These are phyloP conservation scores for Kwoniella sp. DNA, from an alignment of 768 basidiomycete species.

Conservation along the genomic window DNA sequence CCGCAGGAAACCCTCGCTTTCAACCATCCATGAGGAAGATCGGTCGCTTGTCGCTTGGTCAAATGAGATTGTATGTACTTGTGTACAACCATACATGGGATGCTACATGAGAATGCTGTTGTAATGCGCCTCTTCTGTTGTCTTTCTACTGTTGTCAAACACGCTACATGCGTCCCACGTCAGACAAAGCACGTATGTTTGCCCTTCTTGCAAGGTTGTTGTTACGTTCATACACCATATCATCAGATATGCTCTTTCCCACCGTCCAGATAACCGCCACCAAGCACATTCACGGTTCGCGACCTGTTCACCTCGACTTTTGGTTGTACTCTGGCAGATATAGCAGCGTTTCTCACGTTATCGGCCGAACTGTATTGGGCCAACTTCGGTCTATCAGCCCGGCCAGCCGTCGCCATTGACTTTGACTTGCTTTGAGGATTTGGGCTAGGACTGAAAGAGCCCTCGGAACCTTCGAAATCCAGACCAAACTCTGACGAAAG, in stretches of 20 bases:
- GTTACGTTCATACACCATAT: constrained; percentile 3
- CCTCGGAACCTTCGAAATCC: background rate
- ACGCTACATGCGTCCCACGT: background rate
- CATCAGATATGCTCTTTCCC: constrained; percentile 18
- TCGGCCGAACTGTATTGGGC: background rate
- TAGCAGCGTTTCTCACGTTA: background rate
- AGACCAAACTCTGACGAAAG: background rate
- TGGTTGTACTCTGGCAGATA: background rate
- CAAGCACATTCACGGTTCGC: constrained; percentile 6
- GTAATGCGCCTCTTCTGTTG: no score
- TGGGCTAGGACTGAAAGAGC: no score
- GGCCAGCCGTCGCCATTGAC: no score
- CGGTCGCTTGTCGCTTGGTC: no score
- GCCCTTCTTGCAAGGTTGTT: no score
- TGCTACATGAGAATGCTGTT: no score
- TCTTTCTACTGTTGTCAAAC: no score
- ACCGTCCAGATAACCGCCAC: constrained; percentile 25
- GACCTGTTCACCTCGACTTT: background rate
- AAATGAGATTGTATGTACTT: no score
- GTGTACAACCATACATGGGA: no score
- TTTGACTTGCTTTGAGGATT: no score
- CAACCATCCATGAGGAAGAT: background rate
- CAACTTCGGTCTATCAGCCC: no score
- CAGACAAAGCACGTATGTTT: no score
- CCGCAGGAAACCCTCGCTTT: background rate